Evolutionary conservation across 768 basidiomycete genomes (phyloP).

Genomic region (Macrolepiota dolichaula): DNA sequence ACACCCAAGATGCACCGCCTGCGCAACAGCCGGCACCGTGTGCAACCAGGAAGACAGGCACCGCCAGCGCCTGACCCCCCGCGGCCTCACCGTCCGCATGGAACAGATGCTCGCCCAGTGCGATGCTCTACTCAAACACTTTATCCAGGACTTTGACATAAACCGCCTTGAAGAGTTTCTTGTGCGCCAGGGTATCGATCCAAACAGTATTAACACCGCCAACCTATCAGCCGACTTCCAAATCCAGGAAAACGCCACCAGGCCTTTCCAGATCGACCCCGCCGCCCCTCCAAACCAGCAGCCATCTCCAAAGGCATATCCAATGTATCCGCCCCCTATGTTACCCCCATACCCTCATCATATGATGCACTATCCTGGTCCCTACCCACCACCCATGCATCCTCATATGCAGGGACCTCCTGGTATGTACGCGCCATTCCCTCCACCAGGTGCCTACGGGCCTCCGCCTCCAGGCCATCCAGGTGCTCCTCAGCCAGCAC

Average conservation of each 20-base stretch:
- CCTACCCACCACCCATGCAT: conserved; percentile 24
- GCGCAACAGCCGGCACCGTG: conserved; percentile 70
- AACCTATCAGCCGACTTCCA: conserved; percentile 27
- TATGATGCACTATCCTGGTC: conserved; percentile 29
- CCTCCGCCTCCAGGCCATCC: conserved; percentile 24
- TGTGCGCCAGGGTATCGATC: conserved; percentile 64
- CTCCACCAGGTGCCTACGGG: conserved; percentile 46
- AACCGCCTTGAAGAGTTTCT: conserved; percentile 64
- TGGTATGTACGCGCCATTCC: conserved; percentile 51
- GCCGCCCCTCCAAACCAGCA: conserved; percentile 19
- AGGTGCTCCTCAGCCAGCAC: conserved; percentile 20
- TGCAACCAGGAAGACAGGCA: conserved; percentile 91
- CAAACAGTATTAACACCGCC: conserved; percentile 24
- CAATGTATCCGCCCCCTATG: conserved; percentile 35
- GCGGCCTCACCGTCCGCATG: conserved; percentile 79
- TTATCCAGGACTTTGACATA: conserved; percentile 64
- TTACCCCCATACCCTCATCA: conserved; percentile 34
- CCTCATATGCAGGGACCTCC: conserved; percentile 33
- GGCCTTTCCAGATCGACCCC: conserved; percentile 31
- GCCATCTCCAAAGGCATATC: conserved; percentile 29
- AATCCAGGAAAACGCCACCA: conserved; percentile 24
- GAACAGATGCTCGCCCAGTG: conserved; percentile 80
- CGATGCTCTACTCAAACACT: conserved; percentile 72
- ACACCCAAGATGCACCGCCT: conserved; percentile 83
- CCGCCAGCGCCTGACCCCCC: conserved; percentile 79